A percentile compares a stretch with the other conserved stretches of the same genome.
phyloP scores from a whole-genome alignment of 2,329 filamentous ascomycete genomes.

The Diplodia intermedia region DNA sequence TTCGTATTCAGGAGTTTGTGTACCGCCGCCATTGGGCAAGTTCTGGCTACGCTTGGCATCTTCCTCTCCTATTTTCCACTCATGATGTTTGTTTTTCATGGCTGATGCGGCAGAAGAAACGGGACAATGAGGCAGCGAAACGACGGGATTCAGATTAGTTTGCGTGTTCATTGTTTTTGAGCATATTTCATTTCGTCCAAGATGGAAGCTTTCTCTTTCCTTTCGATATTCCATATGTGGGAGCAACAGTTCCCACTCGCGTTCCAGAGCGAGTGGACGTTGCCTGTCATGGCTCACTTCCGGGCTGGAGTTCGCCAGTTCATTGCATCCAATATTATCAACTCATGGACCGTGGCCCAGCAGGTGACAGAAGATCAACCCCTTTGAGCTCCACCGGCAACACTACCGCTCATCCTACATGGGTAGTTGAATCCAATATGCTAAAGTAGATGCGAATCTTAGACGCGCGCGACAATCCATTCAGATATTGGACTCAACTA shows the following conservation, averaged over 20 bases:
- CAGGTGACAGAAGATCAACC: too few relatives aligned
- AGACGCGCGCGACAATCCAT: too few relatives aligned
- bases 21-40: not conserved
- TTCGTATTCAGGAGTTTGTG: slow-evolving; percentile 18
- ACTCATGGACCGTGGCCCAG: not conserved
- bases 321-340: not conserved
- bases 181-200: slow-evolving; percentile 6
- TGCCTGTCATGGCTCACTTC: not conserved
- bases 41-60: slow-evolving; percentile 16
- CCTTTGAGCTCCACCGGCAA: too few relatives aligned
- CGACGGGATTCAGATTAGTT: not conserved
- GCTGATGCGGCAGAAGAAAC: slow-evolving; percentile 15
- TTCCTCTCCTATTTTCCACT: slow-evolving; percentile 1
- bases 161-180: not conserved
- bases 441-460: too few relatives aligned
- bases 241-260: not conserved
- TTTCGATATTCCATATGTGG: not conserved
- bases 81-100: slow-evolving; percentile 3
- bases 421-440: too few relatives aligned
- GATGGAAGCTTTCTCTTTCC: not conserved
- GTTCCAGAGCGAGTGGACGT: not conserved
- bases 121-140: slow-evolving; percentile 4
- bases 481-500: too few relatives aligned
- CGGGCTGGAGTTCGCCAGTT: not conserved
- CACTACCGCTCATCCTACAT: too few relatives aligned